Evolutionary conservation across 495 filamentous ascomycete species (phyloP), one percentile per base, ranked within the genome.

Genomic region (Aspergillus homomorphus): DNA sequence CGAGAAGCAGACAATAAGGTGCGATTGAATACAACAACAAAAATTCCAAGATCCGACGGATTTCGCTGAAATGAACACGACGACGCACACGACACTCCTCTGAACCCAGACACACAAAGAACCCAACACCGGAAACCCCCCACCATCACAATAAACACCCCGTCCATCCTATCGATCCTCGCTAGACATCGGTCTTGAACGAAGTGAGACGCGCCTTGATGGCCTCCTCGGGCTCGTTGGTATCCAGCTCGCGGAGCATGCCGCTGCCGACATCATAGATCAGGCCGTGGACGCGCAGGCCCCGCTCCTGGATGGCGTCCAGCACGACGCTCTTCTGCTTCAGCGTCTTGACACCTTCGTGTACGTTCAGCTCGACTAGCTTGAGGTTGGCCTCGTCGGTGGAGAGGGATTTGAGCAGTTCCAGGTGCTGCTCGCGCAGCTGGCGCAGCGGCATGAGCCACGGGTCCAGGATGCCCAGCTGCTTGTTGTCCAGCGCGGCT

Each of bases 381-480:
- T 80, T 80, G 15, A 80, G 55, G 1, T 74, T 73, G 9, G 80
- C 75, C 63, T 77, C 72, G 45, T 79, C 76, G 4, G 68, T 62
- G 0, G 73, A 65, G 26, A 91, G 66, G 56, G 84, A 82, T 51
- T 84, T 79, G 46, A 74, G 64, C 10, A 62, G 15, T 1, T 59
- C 28, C 14, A 76, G 59, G 58, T 80, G 73, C 41, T 71, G 67
- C 62, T 90, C 71, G 12, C 87, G 81, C 54, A 96, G 59, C 54
- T 82, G 77, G 44, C 84, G 81, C 52, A 94, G 70, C 0, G 91
- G 90, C 51, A 84, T 72, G 55, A 96, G 75, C 91, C 91, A 96
- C 1, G 84, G 85, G 69, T 95, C 91, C 50, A 96, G 72, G n/a
- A 89, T 83, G 4, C 90, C 91, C 20, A 95, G 73, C 53, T 85